Percentiles rank a stretch among this genome's conserved stretches.
phyloP scores from a whole-genome alignment of 805 yeast genomes.

The Hanseniaspora meyeri region DNA sequence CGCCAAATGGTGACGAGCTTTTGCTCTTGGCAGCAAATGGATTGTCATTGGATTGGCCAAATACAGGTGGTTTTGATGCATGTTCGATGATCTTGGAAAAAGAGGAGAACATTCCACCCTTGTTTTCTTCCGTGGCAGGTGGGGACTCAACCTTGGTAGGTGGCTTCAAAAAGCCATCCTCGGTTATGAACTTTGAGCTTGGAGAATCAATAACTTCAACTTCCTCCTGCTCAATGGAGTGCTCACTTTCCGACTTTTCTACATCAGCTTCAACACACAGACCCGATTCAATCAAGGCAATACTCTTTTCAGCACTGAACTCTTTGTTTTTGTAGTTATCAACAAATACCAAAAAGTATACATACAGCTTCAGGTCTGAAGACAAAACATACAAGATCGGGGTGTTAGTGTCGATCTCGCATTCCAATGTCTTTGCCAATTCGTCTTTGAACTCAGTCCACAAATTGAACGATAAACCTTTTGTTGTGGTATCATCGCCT shows the following conservation, averaged over 20 bases:
- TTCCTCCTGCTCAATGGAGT: background rate
- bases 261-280: background rate
- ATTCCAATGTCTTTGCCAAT: conserved; percentile 42
- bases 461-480: conserved; percentile 55
- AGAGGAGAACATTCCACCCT: background rate
- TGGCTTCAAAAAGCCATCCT: background rate
- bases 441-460: conserved; percentile 32
- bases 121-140: background rate
- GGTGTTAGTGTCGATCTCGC: conserved; percentile 46
- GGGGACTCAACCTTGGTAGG: background rate
- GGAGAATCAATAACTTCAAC: background rate
- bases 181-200: background rate
- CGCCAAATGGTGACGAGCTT: background rate
- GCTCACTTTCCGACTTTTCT: background rate
- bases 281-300: background rate
- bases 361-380: conserved; percentile 47
- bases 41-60: background rate
- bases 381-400: conserved; percentile 57
- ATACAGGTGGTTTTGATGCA: background rate
- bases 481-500: conserved; percentile 51
- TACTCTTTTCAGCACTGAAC: conserved; percentile 20
- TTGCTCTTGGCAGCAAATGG: background rate
- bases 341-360: conserved; percentile 55
- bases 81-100: background rate
- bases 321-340: conserved; percentile 34